A percentile compares a stretch with the other conserved stretches of the same genome.
These are phyloP conservation scores for Sporothrix pseudoabietina DNA, from an alignment of 2,329 filamentous ascomycete species.

Conservation along the genomic window DNA sequence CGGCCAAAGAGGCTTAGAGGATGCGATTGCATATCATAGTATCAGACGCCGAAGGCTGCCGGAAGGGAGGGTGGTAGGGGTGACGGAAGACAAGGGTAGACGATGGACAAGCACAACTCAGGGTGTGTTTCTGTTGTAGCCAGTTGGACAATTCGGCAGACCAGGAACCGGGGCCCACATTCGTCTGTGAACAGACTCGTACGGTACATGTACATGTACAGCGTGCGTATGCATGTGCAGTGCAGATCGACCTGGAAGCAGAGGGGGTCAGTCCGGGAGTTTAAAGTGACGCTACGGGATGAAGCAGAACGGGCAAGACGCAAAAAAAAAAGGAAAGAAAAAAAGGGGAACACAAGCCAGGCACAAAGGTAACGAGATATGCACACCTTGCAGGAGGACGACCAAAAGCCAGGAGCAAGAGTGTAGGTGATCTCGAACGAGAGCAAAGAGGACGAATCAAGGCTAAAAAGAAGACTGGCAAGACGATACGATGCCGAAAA, in stretches of 20 bases:
- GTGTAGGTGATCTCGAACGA: background rate
- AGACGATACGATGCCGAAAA: slow-evolving; percentile 13
- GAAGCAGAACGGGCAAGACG: slow-evolving; percentile 20
- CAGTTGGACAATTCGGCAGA: slow-evolving; percentile 30
- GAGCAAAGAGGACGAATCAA: background rate
- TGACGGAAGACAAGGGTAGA: slow-evolving; percentile 26
- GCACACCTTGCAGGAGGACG: background rate
- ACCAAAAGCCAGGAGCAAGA: background rate
- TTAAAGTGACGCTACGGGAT: slow-evolving; percentile 8
- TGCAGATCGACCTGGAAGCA: slow-evolving; percentile 9
- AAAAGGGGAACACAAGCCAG: slow-evolving; percentile 2
- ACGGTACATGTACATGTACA: no score
- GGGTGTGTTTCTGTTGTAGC: slow-evolving; percentile 24
- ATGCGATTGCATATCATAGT: slow-evolving; percentile 26
- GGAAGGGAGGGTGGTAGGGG: slow-evolving; percentile 24
- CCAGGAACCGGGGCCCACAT: slow-evolving; percentile 24
- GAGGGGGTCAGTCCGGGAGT: slow-evolving; percentile 1
- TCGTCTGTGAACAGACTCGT: slow-evolving; percentile 14
- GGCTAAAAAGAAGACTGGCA: background rate
- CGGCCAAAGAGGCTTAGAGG: slow-evolving; percentile 23
- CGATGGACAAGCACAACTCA: slow-evolving; percentile 9
- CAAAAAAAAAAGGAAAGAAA: background rate
- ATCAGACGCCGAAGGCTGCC: slow-evolving; percentile 22
- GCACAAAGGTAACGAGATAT: background rate
- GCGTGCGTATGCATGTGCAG: slow-evolving; percentile 15